phyloP scores from a whole-genome alignment of 2,329 filamentous ascomycete genomes.

The Fusarium tanahbumbuense region DNA sequence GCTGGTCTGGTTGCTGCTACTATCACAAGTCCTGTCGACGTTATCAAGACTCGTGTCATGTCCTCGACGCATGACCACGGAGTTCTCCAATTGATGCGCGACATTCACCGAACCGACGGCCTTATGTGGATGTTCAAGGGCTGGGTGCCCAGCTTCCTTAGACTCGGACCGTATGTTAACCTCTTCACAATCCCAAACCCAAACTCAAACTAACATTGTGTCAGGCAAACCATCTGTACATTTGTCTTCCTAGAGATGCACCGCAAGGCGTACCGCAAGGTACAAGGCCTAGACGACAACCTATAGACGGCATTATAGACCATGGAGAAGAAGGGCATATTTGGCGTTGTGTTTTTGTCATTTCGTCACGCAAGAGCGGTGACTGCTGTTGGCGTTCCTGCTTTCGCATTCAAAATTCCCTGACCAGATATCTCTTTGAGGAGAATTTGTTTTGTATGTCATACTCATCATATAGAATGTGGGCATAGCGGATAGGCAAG shows the following conservation, averaged over 20 bases:
- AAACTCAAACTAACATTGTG: conserved; percentile 24
- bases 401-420: conserved; percentile 22
- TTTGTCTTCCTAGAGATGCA: conserved; percentile 90
- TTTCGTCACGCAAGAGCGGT: conserved; percentile 28
- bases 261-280: conserved; percentile 77
- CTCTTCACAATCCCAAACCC: background rate
- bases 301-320: conserved; percentile 45
- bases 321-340: conserved; percentile 29
- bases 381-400: conserved; percentile 42
- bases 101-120: conserved; percentile 78
- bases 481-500: conserved; percentile 1
- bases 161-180: conserved; percentile 69
- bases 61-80: conserved; percentile 65
- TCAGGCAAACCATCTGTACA: conserved; percentile 83
- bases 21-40: conserved; percentile 85
- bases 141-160: conserved; percentile 82
- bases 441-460: conserved; percentile 28
- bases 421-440: conserved; percentile 10
- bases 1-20: conserved; percentile 88
- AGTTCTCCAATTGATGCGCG: conserved; percentile 69
- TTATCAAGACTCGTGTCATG: conserved; percentile 92
- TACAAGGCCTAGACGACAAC: conserved; percentile 55
- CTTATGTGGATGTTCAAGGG: conserved; percentile 88
- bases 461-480: conserved; percentile 22
- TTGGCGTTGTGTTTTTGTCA: conserved; percentile 42